These are phyloP conservation scores for Penicillium sp. DNA, from an alignment of 2,329 filamentous ascomycete species.

Conservation along the genomic window DNA sequence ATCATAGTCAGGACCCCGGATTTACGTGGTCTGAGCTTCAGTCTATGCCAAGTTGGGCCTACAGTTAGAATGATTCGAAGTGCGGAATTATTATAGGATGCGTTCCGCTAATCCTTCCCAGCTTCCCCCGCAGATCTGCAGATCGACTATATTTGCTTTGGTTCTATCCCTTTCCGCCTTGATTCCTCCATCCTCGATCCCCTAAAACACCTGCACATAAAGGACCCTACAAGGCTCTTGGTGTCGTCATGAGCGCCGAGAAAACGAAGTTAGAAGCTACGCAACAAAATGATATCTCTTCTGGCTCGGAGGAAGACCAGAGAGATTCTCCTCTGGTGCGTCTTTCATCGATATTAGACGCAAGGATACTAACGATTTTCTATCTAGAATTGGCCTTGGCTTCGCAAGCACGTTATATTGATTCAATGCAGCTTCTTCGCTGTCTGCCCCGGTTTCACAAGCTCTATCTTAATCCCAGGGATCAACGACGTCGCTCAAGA, in stretches of 20 bases:
- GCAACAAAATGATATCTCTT: neutral
- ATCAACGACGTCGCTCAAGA: neutral
- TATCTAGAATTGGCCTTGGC: neutral
- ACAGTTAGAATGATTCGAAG: neutral
- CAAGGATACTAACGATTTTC: neutral
- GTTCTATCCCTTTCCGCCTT: neutral
- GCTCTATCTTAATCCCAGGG: neutral
- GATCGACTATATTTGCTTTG: neutral
- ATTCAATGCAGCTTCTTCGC: conserved; percentile 1
- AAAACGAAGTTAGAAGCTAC: neutral
- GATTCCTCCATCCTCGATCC: neutral
- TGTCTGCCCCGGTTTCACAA: neutral
- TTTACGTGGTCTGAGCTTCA: neutral
- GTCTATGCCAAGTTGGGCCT: neutral
- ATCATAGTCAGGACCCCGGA: neutral
- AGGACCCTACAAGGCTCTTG: neutral
- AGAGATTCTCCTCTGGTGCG: neutral
- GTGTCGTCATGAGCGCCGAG: neutral
- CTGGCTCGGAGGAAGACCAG: neutral
- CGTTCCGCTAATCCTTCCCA: neutral
- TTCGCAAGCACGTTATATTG: neutral
- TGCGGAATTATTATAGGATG: neutral
- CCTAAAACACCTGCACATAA: neutral
- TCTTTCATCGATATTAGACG: neutral
- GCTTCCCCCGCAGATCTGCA: neutral